Evolutionary conservation across 2,329 filamentous ascomycete genomes (phyloP).

Genomic region (Pseudogymnoascus sp.): DNA sequence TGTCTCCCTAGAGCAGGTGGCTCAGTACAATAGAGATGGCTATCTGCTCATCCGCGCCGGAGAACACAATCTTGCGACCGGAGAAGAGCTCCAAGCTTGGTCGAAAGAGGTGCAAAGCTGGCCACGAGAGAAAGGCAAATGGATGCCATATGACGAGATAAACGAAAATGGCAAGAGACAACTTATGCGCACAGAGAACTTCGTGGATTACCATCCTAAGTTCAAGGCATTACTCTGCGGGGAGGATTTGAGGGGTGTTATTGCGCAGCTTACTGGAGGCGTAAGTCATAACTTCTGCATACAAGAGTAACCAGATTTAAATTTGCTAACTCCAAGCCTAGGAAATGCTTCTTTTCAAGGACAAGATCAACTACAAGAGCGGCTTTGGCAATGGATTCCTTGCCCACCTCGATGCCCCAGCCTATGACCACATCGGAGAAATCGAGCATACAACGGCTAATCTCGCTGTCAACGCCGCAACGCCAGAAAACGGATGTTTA

Average conservation of each 20-base stretch:
- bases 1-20: constrained; percentile 19
- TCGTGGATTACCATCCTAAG: constrained; percentile 26
- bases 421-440: constrained; percentile 28
- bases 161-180: constrained; percentile 26
- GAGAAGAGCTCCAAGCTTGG: constrained; percentile 22
- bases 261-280: constrained; percentile 24
- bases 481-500: constrained; percentile 27
- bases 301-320: not conserved
- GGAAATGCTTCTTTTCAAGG: constrained; percentile 30
- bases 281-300: constrained; percentile 15
- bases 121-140: constrained; percentile 28
- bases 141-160: constrained; percentile 29
- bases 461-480: constrained; percentile 26
- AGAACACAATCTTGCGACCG: constrained; percentile 25
- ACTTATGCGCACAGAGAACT: constrained; percentile 28
- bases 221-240: constrained; percentile 26
- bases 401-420: constrained; percentile 27
- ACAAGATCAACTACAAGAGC: constrained; percentile 31
- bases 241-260: constrained; percentile 21
- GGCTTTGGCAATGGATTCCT: constrained; percentile 27
- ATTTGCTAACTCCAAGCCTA: constrained; percentile 10
- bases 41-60: constrained; percentile 23
- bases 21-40: constrained; percentile 24
- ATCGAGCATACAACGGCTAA: constrained; percentile 29
- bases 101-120: constrained; percentile 24